phyloP scores from a whole-genome alignment of 2,329 filamentous ascomycete species.

The Colletotrichum scovillei region DNA sequence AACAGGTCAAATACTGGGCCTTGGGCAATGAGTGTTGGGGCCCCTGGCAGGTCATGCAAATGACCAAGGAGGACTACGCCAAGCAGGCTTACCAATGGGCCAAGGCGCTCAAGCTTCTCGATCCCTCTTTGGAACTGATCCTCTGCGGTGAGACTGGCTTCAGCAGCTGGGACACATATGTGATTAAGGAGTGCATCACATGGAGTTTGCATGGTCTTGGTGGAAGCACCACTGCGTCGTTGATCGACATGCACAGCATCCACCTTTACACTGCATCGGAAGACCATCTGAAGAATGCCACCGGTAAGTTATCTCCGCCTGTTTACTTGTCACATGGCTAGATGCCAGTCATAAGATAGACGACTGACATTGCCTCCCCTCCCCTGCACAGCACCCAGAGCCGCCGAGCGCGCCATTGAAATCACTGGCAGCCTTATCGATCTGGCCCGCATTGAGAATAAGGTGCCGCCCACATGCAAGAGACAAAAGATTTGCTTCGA shows the following conservation, averaged over 20 bases:
- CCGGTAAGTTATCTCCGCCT: constrained; percentile 39
- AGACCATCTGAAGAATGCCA: constrained; percentile 61
- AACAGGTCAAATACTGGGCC: constrained; percentile 82
- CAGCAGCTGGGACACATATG: constrained; percentile 78
- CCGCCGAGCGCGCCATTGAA: constrained; percentile 80
- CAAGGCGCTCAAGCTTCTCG: constrained; percentile 77
- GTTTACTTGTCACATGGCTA: too few species aligned
- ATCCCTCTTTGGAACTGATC: constrained; percentile 76
- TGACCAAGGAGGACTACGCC: constrained; percentile 77
- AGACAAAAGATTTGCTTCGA: constrained; percentile 82
- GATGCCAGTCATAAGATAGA: not conserved
- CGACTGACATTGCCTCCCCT: not conserved
- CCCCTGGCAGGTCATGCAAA: constrained; percentile 74
- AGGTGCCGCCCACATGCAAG: constrained; percentile 67
- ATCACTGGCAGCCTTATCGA: constrained; percentile 77
- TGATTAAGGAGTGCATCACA: constrained; percentile 74
- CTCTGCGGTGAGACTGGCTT: constrained; percentile 80
- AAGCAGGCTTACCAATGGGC: constrained; percentile 78
- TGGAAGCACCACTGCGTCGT: constrained; percentile 46
- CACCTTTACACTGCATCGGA: constrained; percentile 78
- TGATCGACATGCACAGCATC: constrained; percentile 85
- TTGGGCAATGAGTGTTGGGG: constrained; percentile 82
- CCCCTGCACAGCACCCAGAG: constrained; percentile 64
- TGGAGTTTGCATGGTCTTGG: constrained; percentile 48
- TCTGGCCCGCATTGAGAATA: constrained; percentile 77